Evolutionary conservation across 768 basidiomycete genomes (phyloP), one percentile per base, ranked within the genome.

Genomic region (Leccinellum luteum): DNA sequence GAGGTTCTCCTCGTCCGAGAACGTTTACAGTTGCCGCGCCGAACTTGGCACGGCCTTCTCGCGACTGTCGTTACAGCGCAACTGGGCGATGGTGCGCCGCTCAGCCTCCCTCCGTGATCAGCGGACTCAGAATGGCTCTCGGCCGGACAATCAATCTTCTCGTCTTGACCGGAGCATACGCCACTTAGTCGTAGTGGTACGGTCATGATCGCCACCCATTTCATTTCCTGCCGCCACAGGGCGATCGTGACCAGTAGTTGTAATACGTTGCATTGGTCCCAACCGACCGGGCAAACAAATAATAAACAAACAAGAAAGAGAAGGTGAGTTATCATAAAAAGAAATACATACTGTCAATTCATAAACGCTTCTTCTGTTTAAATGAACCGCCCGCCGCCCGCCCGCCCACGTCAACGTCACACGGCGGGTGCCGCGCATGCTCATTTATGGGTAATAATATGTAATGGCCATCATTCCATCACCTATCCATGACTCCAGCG

Each of bases 131-230:
- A 19, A 58, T 19, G 30, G 17, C 15, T 8, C 13, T 9, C 12
- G 19, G 48, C 23, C 12, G 41, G 48, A 41, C 51, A 12, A 25
- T 52, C 51, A 12, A 25, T 52, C 15, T 31, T 14, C 28, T 17
- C 50, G 28, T 41, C 41, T 19, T 43, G 19, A 43, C 19, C 41
- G 41, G 41, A 43, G 41, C 41, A 43, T 43, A 19, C 41, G 41
- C 41, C 41, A 43, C 41, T 43, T 19, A 43, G 41, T 43, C 1
- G 19, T 13, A 19, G 41, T 12, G n/a, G 31, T 38, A 23, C 48
- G 52, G 55, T 64, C 64, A 64, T 64, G 63, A 64, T 64, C 63
- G 63, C 48, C 62, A 64, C 58, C 44, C 28, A 47, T 58, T 53
- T 63, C 61, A 63, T 63, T 63, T 63, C 23, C 49, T 47, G 2